Base-by-base conservation (phyloP, 257 asterid genomes). In the Handroanthus guayacan region DNA sequence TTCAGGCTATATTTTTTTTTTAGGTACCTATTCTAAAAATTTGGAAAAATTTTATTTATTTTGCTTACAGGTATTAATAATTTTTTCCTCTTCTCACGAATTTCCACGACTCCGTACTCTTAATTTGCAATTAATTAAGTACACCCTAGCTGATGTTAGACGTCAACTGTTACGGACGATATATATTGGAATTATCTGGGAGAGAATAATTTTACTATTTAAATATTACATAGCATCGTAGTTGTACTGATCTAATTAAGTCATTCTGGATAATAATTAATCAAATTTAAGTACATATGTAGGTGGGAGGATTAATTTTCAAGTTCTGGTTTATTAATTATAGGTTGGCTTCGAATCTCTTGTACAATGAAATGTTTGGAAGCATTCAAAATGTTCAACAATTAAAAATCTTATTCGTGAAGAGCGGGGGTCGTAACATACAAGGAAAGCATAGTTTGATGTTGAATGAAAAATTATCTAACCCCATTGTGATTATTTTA, bases 361-460 rank as follows among this genome's bases (percentile, higher is more conserved):
- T 67, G 71, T 66, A 79, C 17, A 48, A 41, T 60, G 76, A 67
- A 67, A 67, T 74, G 45, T 74, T 60, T 67, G 79, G 69, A 72
- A 17, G 25, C 25, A 65, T 64, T 31, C 74, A 5, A n/a, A 36
- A 52, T 39, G 48, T 41, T 62, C 34, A 39, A 39, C 3, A 39
- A 39, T 39, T 39, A 3, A 39, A 39, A 39, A 39, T 39, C 0
- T 48, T 76, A n/a, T 18, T 67, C 41, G 25, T 75, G 34, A 20
- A 54, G 38, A 55, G 41, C 2, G 12, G 39, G 67, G 50, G 48
- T 52, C 64, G 39, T 50, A 63, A 70, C 41, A 58, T 17, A 4
- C 61, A 31, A 9, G 14, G 43, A 14, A 43, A 56, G 39, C 41
- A 71, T 56, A 41, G 5, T 39, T 37, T 60, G 43, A 60, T 31